Base-by-base conservation (phyloP, 192 early-diverging fungal species). In the Gaertneriomyces sp. region DNA sequence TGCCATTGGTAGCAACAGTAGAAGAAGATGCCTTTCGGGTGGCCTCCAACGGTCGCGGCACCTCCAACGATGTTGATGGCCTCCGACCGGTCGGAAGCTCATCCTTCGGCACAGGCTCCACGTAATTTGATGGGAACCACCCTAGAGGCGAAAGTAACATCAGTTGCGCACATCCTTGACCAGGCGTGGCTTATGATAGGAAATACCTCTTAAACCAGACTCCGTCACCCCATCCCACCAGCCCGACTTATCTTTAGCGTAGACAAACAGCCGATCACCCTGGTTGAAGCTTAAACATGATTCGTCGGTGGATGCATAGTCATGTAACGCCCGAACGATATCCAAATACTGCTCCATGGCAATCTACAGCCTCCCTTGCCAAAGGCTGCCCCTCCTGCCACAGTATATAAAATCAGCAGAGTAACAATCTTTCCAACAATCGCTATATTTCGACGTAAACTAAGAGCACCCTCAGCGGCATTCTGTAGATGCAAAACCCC, bases 51-150 rank as follows among this genome's bases (percentile, higher is more conserved):
- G 25, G 25, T 33, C 25, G 25, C 25, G 25, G 1, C 25, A 33
- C 25, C 25, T 33, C 25, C 1, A 2, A 33, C 25, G 25, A 33
- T 33, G 2, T 33, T 33, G 25, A 33, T 33, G 25, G 25, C 25
- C 25, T 77, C 51, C 66, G 49, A 42, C 42, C 66, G 41, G 40
- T 60, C 49, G 5, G 19, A 2, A 14, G 72, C 43, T 19, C n/a
- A 14, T 55, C 64, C n/a, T 41, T 54, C 9, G 66, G 66, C 14
- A 64, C 52, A 25, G 74, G 46, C 45, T 64, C 63, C 25, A 84
- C 75, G 64, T 70, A 84, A 60, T 84, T 83, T 42, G 82, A 84
- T 12, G 82, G 82, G 63, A 84, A 82, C 82, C 82, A 85, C 11
- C 77, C 76, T 76, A 40, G 16, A 8, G 7, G 45, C 19, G 12